Percentiles rank a stretch among this genome's conserved stretches.
Evolutionary conservation across 805 yeast species (phyloP).

Genomic region (Candida orba): DNA sequence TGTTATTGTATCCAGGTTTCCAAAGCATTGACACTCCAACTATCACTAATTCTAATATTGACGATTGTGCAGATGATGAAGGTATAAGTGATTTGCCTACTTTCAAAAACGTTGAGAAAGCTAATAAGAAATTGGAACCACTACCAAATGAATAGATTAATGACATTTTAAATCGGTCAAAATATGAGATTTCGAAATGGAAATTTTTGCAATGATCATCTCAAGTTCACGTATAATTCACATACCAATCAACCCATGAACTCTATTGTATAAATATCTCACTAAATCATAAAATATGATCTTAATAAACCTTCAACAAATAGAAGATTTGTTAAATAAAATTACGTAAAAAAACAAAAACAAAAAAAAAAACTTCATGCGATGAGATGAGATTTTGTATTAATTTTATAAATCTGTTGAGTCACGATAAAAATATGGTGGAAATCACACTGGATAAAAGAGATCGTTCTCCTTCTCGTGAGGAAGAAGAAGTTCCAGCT

Average conservation of each 20-base stretch:
- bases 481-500: not conserved
- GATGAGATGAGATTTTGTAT: conserved; percentile 6
- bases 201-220: not conserved
- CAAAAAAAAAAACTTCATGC: conserved; percentile 4
- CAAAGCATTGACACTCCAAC: conserved; percentile 33
- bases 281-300: too few species aligned
- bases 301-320: not conserved
- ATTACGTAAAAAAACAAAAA: not conserved
- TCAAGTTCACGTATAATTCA: too few species aligned
- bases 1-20: conserved; percentile 31
- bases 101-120: conserved; percentile 60
- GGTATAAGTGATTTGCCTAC: conserved; percentile 41
- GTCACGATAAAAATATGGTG: not conserved
- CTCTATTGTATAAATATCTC: not conserved
- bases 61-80: conserved; percentile 29
- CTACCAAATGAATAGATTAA: not conserved
- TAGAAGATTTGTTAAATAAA: not conserved
- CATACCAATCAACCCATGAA: too few species aligned
- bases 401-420: not conserved
- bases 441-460: conserved; percentile 7
- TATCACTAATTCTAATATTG: conserved; percentile 29
- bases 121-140: conserved; percentile 23
- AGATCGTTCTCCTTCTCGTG: conserved; percentile 8
- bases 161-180: not conserved
- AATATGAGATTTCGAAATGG: too few species aligned